phyloP scores from a whole-genome alignment of 371 early-diverging fungal genomes.

The Mortierella sp. region DNA sequence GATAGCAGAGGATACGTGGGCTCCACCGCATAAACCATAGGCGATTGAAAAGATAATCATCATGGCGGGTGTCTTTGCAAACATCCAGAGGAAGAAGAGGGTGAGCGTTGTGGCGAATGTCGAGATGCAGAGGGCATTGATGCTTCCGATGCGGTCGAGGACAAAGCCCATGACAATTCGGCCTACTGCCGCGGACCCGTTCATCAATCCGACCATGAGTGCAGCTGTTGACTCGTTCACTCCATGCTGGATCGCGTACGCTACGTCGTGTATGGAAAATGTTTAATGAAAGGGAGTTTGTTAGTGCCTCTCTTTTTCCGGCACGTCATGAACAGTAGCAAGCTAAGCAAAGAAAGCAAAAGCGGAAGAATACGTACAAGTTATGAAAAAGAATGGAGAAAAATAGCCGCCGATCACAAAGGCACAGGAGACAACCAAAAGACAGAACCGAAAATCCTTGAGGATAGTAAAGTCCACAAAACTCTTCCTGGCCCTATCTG shows the following conservation, averaged over 20 bases:
- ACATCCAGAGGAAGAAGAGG: constrained; percentile 75
- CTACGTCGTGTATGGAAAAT: constrained; percentile 1
- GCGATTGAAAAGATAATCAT: constrained; percentile 67
- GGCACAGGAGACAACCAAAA: constrained; percentile 41
- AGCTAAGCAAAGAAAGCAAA: background rate
- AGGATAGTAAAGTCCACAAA: constrained; percentile 60
- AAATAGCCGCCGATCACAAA: constrained; percentile 48
- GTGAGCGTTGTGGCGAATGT: constrained; percentile 64
- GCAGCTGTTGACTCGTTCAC: constrained; percentile 58
- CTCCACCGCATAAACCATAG: constrained; percentile 70
- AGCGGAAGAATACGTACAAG: constrained; percentile 18
- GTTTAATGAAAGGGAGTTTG: background rate
- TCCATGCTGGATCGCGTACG: constrained; percentile 61
- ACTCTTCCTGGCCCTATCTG: constrained; percentile 35
- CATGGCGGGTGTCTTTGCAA: constrained; percentile 61
- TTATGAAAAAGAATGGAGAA: constrained; percentile 52
- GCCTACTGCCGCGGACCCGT: constrained; percentile 72
- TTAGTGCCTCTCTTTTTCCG: background rate
- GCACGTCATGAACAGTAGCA: background rate
- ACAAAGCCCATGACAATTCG: constrained; percentile 75
- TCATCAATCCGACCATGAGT: constrained; percentile 67
- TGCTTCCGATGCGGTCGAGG: constrained; percentile 74
- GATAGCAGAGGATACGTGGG: constrained; percentile 62
- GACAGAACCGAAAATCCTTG: constrained; percentile 41
- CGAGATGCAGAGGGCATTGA: constrained; percentile 67